A percentile compares a stretch with the other conserved stretches of the same genome.
phyloP scores from a whole-genome alignment of 371 early-diverging fungal species.

The Syncephalastrum monosporum region DNA sequence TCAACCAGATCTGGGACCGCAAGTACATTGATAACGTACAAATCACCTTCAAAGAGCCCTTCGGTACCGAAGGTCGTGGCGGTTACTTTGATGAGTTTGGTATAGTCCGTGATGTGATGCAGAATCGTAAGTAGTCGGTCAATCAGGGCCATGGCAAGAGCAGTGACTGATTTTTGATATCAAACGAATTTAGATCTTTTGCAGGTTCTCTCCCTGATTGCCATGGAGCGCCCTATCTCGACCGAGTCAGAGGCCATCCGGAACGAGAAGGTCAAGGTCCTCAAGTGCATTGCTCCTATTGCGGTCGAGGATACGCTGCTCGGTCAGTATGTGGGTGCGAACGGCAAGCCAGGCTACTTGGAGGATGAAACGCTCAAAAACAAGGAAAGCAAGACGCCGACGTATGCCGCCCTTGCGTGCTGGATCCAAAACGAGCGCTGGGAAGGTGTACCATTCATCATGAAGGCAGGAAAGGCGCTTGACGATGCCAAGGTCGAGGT shows the following conservation, averaged over 20 bases:
- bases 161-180: not conserved
- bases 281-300: slow-evolving; percentile 82
- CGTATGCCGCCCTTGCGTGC: slow-evolving; percentile 83
- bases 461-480: slow-evolving; percentile 90
- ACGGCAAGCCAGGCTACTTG: slow-evolving; percentile 81
- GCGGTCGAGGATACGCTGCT: slow-evolving; percentile 74
- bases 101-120: slow-evolving; percentile 99
- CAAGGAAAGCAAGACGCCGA: slow-evolving; percentile 72
- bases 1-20: slow-evolving; percentile 92
- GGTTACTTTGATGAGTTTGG: slow-evolving; percentile 99
- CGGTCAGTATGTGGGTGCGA: slow-evolving; percentile 85
- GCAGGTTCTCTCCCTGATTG: slow-evolving; percentile 87
- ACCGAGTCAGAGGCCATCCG: slow-evolving; percentile 88
- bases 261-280: slow-evolving; percentile 90
- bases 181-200: slow-evolving; percentile 58
- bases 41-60: slow-evolving; percentile 97
- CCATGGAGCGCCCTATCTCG: slow-evolving; percentile 89
- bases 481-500: slow-evolving; percentile 86
- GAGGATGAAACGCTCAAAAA: slow-evolving; percentile 83
- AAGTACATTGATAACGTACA: slow-evolving; percentile 91
- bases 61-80: slow-evolving; percentile 98
- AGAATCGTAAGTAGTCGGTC: slow-evolving; percentile 73
- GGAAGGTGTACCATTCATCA: slow-evolving; percentile 89
- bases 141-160: not conserved
- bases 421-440: slow-evolving; percentile 87